Percentiles rank a stretch among this genome's conserved stretches.
Conservation (phyloP, 177 flowering plant genomes). For the Vitis hybrid region DNA sequence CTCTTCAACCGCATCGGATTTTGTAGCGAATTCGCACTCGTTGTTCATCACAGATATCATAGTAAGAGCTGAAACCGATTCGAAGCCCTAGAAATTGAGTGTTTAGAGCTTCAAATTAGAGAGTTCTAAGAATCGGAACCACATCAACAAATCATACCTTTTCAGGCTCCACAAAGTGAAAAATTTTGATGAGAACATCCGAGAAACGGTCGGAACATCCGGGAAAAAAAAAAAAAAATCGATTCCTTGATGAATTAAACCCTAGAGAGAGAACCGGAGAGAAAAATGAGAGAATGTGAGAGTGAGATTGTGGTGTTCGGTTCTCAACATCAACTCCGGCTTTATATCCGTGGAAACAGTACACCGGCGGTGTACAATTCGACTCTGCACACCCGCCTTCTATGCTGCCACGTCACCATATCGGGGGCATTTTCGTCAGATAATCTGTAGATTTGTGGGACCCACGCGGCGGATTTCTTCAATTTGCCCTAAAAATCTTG, state of each 20-base stretch:
- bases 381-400: no score
- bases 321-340: no score
- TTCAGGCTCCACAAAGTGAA: not conserved
- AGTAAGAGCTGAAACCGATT: not conserved
- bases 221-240: not conserved
- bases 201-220: not conserved
- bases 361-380: no score
- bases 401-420: no score
- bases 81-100: slow-evolving; percentile 19
- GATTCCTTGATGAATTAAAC: not conserved
- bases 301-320: no score
- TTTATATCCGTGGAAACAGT: no score
- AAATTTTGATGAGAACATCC: not conserved
- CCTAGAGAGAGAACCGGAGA: slow-evolving; percentile 8
- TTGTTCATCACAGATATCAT: slow-evolving; percentile 22
- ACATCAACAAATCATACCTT: slow-evolving; percentile 7
- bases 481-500: no score
- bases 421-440: no score
- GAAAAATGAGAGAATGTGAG: no score
- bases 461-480: no score
- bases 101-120: not conserved
- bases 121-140: no score
- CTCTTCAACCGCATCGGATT: slow-evolving; percentile 14
- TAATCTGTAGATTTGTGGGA: no score
- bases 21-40: slow-evolving; percentile 20